A percentile compares a stretch with the other conserved stretches of the same genome.
Conservation (phyloP, 139 green algal genomes). For the Coccomyxa sp. region DNA sequence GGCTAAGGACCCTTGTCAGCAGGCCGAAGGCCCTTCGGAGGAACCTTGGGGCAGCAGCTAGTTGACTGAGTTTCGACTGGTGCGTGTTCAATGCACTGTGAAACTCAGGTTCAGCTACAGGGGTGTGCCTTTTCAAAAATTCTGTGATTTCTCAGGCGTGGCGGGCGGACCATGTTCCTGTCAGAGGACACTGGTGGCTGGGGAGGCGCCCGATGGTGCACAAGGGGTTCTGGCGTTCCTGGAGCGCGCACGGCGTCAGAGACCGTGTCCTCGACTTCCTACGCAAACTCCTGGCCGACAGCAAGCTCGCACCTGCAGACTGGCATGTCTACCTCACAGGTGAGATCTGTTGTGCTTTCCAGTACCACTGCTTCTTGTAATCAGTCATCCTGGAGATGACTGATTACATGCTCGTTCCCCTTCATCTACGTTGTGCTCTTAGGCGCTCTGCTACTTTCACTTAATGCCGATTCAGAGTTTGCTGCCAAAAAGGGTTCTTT, state of each 20-base stretch:
- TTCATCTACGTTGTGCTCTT: too few species aligned
- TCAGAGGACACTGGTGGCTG: not conserved
- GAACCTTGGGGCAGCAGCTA: too few species aligned
- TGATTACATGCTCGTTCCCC: too few species aligned
- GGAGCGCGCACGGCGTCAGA: not conserved
- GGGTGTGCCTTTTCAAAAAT: too few species aligned
- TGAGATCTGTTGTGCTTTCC: not conserved
- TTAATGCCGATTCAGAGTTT: not conserved
- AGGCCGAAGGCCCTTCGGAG: too few species aligned
- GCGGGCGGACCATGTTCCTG: not conserved
- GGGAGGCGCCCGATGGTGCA: slow-evolving; percentile 16
- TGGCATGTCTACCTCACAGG: slow-evolving; percentile 11
- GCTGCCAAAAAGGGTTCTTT: not conserved
- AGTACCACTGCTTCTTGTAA: too few species aligned
- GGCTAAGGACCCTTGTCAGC: too few species aligned
- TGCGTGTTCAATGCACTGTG: too few species aligned
- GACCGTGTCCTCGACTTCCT: not conserved
- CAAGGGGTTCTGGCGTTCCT: slow-evolving; percentile 2
- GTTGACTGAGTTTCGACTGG: too few species aligned
- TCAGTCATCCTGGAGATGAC: too few species aligned
- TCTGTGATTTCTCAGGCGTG: not conserved
- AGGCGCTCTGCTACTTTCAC: too few species aligned
- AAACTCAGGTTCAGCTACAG: too few species aligned
- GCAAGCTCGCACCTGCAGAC: not conserved
- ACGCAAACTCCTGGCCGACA: not conserved